Base-by-base conservation (phyloP, 331 rosid genomes). In the Rhamnella rubrinervis region DNA sequence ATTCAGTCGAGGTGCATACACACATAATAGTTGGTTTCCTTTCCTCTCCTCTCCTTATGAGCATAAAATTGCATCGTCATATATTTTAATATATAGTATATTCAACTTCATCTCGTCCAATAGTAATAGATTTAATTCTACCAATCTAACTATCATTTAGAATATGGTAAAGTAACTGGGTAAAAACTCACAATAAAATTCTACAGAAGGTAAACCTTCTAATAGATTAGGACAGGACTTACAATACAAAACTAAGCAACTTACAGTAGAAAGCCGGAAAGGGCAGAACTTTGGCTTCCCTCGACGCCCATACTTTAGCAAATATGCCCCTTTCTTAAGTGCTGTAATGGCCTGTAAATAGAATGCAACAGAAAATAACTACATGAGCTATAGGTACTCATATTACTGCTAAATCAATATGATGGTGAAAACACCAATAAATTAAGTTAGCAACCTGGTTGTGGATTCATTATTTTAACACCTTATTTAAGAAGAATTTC, bases 271-370 rank as follows among this genome's bases (percentile, higher is more conserved):
- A 84, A 93, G 95, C 86, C 88, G 84, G 79, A 93, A 91, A 1
- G 96, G 96, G 82, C 96, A 93, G 81, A 91, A 93, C 83, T 93
- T 91, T 26, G 98, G 98, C 91, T 81, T 93, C 78, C 98, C 98
- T 81, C 96, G 84, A 66, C 96, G 89, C 25, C 98, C 97, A 14
- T 93, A 90, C 85, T 93, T 91, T 52, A 93, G 83, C 63, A 93
- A 88, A 81, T 83, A 76, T 16, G 98, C 87, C 20, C 98, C 98
- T 81, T 93, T 93, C 85, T 93, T 93, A 78, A 93, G 97, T 59
- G 92, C 75, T 77, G 87, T 79, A 70, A 93, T 80, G 71, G 92
- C 96, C 98, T 91, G 75, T 16, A 75, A 85, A 51, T 3, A 52
- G 50, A 65, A 57, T n/a, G 62, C 12, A 59, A 74, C 71, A 52